Evolutionary conservation across 176 grass and related monocot species (phyloP), one percentile per base, ranked within the genome.

Genomic region (Elymus sibiricus): DNA sequence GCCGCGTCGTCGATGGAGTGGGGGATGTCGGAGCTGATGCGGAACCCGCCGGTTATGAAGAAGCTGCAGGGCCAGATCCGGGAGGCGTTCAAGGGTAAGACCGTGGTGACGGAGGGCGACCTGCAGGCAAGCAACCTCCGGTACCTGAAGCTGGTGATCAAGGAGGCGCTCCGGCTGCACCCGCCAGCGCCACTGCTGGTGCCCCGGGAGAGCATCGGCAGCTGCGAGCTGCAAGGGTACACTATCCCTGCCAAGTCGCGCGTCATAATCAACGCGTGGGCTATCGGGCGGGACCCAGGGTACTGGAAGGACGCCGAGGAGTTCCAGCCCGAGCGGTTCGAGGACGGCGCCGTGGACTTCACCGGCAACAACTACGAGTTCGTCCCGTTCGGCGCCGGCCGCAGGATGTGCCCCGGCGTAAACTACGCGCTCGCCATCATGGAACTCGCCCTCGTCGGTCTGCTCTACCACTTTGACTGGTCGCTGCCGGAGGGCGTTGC

Each of bases 1-100:
- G 79, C 72, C 19, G 69, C 70, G 4, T 68, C 88, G 0, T 70
- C 85, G 12, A 34, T 91, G 69, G 84, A 95, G 43, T 95, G 94
- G 94, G 75, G 67, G 3, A 93, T 95, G 88, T 81, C 94, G 34
- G 94, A 95, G 85, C 76, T 95, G 69, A 84, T 95, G 31, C 79
- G 79, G 2, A 90, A 84, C 79, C 91, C 86, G 1, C 12, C 10
- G 5, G 86, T 77, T 16, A 89, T 95, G 89, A 78, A 88, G 13
- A 95, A 91, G 78, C 73, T 89, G n/a, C 91, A 91, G 26, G 84
- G 64, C 2, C 84, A 96, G 86, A 74, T 93, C 79, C 56, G 65
- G 2, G 67, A 77, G n/a, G 88, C 80, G 9, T 85, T 85, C 28
- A 27, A 4, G 1, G 83, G 59, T 9, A 85, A 87, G 37, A 11